phyloP scores from a whole-genome alignment of 2,329 filamentous ascomycete genomes.

The Macrophomina pseudophaseolina region DNA sequence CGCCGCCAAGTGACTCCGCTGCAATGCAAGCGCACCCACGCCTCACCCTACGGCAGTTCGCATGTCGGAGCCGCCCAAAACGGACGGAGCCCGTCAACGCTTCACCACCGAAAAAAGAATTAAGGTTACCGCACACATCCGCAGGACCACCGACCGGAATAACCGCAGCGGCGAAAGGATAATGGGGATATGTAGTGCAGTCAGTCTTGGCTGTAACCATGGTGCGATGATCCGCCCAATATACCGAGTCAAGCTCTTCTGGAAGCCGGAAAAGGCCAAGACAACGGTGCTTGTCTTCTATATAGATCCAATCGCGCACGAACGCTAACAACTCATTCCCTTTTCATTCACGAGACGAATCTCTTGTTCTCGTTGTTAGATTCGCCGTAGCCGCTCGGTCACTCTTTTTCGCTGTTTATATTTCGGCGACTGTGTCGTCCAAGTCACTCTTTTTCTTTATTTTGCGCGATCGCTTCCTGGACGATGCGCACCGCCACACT shows the following conservation, averaged over 20 bases:
- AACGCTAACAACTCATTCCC: neutral
- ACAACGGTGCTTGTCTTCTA: neutral
- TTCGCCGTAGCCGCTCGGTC: neutral
- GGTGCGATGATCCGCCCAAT: neutral
- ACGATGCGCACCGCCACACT: neutral
- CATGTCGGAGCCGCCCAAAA: neutral
- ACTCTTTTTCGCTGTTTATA: neutral
- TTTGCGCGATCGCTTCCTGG: neutral
- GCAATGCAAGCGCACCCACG: neutral
- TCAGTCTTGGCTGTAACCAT: slow-evolving; percentile 15
- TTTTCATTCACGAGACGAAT: neutral
- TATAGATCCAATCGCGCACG: neutral
- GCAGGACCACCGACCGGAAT: neutral
- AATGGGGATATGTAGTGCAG: neutral
- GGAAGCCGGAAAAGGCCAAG: neutral
- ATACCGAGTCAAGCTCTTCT: neutral
- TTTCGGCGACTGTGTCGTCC: neutral
- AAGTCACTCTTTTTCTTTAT: too few relatives aligned
- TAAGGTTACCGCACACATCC: slow-evolving; percentile 11
- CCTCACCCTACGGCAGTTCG: neutral
- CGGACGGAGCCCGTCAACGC: neutral
- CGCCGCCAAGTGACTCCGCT: neutral
- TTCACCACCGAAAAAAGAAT: neutral
- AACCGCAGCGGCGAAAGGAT: neutral
- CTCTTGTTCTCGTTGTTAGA: neutral